Base-by-base conservation (phyloP, 768 basidiomycete species). In the Mycena floridula region DNA sequence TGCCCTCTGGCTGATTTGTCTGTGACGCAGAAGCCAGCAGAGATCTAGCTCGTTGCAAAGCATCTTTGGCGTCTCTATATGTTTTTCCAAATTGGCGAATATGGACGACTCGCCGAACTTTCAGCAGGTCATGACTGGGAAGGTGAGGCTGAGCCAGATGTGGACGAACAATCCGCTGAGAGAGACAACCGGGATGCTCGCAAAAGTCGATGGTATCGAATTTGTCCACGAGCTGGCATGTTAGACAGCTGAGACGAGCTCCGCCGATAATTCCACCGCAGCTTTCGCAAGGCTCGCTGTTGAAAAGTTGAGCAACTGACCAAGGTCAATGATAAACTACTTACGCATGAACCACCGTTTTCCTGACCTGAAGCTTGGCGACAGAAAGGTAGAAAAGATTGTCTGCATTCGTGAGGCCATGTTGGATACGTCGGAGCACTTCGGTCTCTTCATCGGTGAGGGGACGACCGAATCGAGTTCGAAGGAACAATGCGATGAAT, bases 401-500 rank as follows among this genome's bases (percentile, higher is more conserved):
- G 30, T 62, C 59, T 2, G 50, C 46, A 22, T 50, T 54, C 1
- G 55, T 52, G 6, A 61, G 52, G 2, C 47, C 39, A 21, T 49
- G 51, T 42, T 55, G 44, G 16, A 54, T 42, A 7, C 37, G 37
- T 5, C 54, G 50, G 12, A 58, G 51, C 42, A 58, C 55, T 30
- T 32, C 38, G 13, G 49, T 41, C 44, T 60, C 59, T 16, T 5
- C 40, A 15, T 22, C 24, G 28, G 20, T 48, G 7, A 49, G 37
- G 21, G 54, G 50, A 22, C 46, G 47, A 1, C 49, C 46, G n/a
- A 55, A 55, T 9, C 43, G 49, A 6, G 57, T 53, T 1, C 61
- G 58, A 16, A 56, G 55, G 30, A 55, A 54, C 16, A 62, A 54
- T 25, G 60, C 53, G 23, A 66, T 45, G 44, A 63, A 62, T 4